Base-by-base conservation (phyloP, 345 rosid species). In the Pugionium dolabratum region DNA sequence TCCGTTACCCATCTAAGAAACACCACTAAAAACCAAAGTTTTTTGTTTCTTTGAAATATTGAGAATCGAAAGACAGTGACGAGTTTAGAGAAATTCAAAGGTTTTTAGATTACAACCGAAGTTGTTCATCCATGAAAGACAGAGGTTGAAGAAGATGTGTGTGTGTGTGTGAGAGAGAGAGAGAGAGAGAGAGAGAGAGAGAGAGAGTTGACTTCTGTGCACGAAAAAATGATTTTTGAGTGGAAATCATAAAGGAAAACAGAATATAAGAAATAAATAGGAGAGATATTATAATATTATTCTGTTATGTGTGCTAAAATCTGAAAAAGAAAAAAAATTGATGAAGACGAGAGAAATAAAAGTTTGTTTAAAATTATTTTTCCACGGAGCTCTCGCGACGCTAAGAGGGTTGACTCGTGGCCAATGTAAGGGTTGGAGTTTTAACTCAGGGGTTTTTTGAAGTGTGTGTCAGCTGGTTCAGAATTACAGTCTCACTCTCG, bases 1-100 rank as follows among this genome's bases (percentile, higher is more conserved):
- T 48, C 93, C 91, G 83, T 88, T 93, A 61, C 99, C 99, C 99
- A 94, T 93, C 31, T 4, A 9, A 26, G 60, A 36, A 37, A 9
- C 59, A 36, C 59, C 31, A 40, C 28, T 54, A 2, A 54, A 9
- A 5, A 29, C 9, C 26, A 29, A 29, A 3, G 1, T 35, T 45
- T 53, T 52, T 7, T 35, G 40, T 2, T 2, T 6, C 8, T 60
- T 39, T 36, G 42, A 39, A 33, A 29, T 49, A 37, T 39, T 7
- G 59, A 57, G 50, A 46, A 40, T 18, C 3, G 34, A 6, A 32
- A 37, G 44, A 47, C 30, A 58, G 7, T 7, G 52, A 46, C 9
- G 47, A 1, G 44, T 37, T 50, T 5, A 28, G 6, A 40, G 61
- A 35, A 55, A 65, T 39, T 43, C 26, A 1, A 73, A 37, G 50